A percentile compares a stretch with the other conserved stretches of the same genome.
Evolutionary conservation across 495 filamentous ascomycete species (phyloP).

Genomic region (Ascobolus immersus): DNA sequence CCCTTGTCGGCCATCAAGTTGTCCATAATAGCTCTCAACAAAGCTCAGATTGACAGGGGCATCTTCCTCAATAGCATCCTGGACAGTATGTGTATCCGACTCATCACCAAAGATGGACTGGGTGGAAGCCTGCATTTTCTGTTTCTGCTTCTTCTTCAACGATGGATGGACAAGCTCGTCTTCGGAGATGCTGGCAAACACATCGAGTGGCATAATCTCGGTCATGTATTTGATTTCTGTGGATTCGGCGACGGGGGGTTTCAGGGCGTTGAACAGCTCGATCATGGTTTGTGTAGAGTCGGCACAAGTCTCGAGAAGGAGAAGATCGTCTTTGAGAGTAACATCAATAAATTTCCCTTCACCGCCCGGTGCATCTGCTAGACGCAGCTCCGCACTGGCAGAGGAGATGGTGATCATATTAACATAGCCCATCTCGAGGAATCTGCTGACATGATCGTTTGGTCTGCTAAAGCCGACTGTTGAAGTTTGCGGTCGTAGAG

Average conservation of each 20-base stretch:
- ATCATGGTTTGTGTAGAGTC: slow-evolving; percentile 91
- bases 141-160: neutral
- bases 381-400: slow-evolving; percentile 36
- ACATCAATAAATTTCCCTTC: slow-evolving; percentile 45
- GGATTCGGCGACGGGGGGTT: slow-evolving; percentile 56
- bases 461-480: too few relatives aligned
- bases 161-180: slow-evolving; percentile 35
- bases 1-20: too few relatives aligned
- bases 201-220: slow-evolving; percentile 53
- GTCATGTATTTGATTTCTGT: slow-evolving; percentile 68
- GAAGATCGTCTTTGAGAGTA: slow-evolving; percentile 55
- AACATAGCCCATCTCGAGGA: slow-evolving; percentile 53
- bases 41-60: slow-evolving; percentile 27
- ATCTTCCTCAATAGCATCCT: slow-evolving; percentile 18
- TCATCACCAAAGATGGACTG: slow-evolving; percentile 4
- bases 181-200: slow-evolving; percentile 70
- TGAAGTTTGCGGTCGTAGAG: too few relatives aligned
- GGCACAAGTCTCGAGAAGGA: slow-evolving; percentile 83
- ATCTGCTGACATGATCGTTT: slow-evolving; percentile 34
- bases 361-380: slow-evolving; percentile 25
- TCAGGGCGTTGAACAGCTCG: slow-evolving; percentile 50
- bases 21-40: slow-evolving; percentile 36
- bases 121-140: neutral
- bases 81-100: slow-evolving; percentile 8
- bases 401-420: slow-evolving; percentile 63